These are phyloP conservation scores for Xenoacremonium recifei DNA, from an alignment of 2,329 filamentous ascomycete species.

Conservation along the genomic window DNA sequence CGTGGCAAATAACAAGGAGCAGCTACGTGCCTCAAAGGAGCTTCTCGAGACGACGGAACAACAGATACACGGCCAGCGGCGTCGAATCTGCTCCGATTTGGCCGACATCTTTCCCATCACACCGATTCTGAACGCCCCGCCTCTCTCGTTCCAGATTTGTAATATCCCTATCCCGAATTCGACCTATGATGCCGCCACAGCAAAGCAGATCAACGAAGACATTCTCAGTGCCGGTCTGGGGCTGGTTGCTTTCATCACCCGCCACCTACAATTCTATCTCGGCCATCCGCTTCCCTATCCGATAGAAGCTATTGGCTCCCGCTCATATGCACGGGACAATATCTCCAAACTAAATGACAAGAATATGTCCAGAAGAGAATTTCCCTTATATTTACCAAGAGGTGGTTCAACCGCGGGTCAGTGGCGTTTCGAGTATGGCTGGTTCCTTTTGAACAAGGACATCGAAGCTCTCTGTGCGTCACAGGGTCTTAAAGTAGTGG, in stretches of 20 bases:
- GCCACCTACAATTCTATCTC: slow-evolving; percentile 80
- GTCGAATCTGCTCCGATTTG: slow-evolving; percentile 84
- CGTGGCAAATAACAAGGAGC: slow-evolving; percentile 59
- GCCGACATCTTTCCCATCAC: slow-evolving; percentile 77
- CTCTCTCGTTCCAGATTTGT: slow-evolving; percentile 82
- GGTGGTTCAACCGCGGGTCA: slow-evolving; percentile 65
- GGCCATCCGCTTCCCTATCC: slow-evolving; percentile 78
- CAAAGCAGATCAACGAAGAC: slow-evolving; percentile 59
- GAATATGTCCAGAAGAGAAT: slow-evolving; percentile 59
- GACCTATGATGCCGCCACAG: slow-evolving; percentile 57
- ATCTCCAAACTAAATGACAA: slow-evolving; percentile 58
- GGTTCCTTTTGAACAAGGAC: slow-evolving; percentile 95
- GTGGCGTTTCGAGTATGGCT: slow-evolving; percentile 93
- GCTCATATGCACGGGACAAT: slow-evolving; percentile 72
- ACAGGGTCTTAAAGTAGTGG: slow-evolving; percentile 76
- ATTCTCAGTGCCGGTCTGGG: slow-evolving; percentile 78
- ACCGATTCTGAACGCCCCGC: slow-evolving; percentile 52
- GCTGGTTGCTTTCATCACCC: slow-evolving; percentile 71
- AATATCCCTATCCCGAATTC: slow-evolving; percentile 78
- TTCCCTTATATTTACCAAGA: slow-evolving; percentile 71
- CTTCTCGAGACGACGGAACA: slow-evolving; percentile 58
- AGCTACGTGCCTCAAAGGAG: slow-evolving; percentile 55
- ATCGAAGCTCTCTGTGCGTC: slow-evolving; percentile 69
- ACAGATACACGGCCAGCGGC: slow-evolving; percentile 78
- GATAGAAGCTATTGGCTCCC: slow-evolving; percentile 69